Percentiles rank a stretch among this genome's conserved stretches.
phyloP scores from a whole-genome alignment of 2,329 filamentous ascomycete species.

The Calonectria honghensis region DNA sequence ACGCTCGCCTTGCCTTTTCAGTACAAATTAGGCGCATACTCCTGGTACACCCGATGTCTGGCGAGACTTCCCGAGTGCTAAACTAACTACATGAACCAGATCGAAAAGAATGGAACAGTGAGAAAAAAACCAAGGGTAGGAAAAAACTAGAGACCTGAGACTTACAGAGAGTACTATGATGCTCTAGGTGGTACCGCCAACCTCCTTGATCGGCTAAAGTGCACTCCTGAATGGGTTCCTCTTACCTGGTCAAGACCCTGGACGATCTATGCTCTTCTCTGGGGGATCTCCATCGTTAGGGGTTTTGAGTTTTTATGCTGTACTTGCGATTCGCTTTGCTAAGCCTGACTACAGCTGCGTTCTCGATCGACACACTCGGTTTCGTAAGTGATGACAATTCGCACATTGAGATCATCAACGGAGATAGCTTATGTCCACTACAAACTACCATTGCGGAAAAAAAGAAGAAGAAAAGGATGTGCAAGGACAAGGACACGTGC shows the following conservation, averaged over 20 bases:
- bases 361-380: slow-evolving; percentile 28
- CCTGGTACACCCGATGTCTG: slow-evolving; percentile 28
- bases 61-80: slow-evolving; percentile 30
- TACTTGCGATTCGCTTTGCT: slow-evolving; percentile 22
- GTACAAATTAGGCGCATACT: slow-evolving; percentile 33
- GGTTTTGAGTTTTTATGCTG: slow-evolving; percentile 32
- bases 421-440: slow-evolving; percentile 9
- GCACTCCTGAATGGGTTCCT: neutral
- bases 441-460: neutral
- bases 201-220: neutral
- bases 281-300: slow-evolving; percentile 31
- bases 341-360: slow-evolving; percentile 30
- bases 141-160: neutral
- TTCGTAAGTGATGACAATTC: slow-evolving; percentile 9
- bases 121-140: neutral
- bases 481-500: slow-evolving; percentile 10
- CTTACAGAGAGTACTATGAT: neutral
- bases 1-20: slow-evolving; percentile 30
- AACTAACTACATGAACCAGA: slow-evolving; percentile 15
- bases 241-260: slow-evolving; percentile 21
- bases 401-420: slow-evolving; percentile 7
- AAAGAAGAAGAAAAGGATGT: neutral
- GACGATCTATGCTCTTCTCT: slow-evolving; percentile 20
- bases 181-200: neutral
- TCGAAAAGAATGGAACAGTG: neutral